These are phyloP conservation scores for Verticillium klebahnii DNA, from an alignment of 2,329 filamentous ascomycete genomes.

Conservation along the genomic window DNA sequence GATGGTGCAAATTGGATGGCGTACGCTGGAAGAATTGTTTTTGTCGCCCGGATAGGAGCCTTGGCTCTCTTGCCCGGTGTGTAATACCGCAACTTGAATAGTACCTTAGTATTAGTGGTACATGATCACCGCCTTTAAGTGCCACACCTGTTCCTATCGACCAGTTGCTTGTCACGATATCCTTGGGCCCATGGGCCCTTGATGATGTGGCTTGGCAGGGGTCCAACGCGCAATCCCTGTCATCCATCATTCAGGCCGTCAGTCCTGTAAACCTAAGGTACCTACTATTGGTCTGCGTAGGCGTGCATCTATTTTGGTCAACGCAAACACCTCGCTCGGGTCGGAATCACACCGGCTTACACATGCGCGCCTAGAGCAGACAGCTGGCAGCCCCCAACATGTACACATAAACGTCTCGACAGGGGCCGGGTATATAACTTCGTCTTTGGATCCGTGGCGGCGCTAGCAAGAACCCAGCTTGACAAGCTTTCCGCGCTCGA, in stretches of 20 bases:
- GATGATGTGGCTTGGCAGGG: neutral
- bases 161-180: neutral
- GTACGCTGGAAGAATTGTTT: too few relatives aligned
- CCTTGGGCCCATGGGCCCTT: neutral
- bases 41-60: too few relatives aligned
- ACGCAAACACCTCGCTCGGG: neutral
- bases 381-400: too few relatives aligned
- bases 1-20: too few relatives aligned
- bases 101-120: too few relatives aligned
- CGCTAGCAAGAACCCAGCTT: neutral
- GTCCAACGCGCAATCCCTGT: neutral
- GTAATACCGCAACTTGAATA: too few relatives aligned
- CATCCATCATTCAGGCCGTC: neutral
- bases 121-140: too few relatives aligned
- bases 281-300: neutral
- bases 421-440: neutral
- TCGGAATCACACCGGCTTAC: neutral
- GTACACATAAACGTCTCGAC: too few relatives aligned
- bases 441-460: neutral
- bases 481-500: neutral
- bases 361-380: neutral
- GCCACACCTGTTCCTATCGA: too few relatives aligned
- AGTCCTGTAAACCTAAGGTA: neutral
- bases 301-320: neutral
- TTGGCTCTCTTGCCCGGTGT: too few relatives aligned